Evolutionary conservation across 2,329 filamentous ascomycete species (phyloP), one percentile per base, ranked within the genome.

Genomic region (Monosporascus sp.): DNA sequence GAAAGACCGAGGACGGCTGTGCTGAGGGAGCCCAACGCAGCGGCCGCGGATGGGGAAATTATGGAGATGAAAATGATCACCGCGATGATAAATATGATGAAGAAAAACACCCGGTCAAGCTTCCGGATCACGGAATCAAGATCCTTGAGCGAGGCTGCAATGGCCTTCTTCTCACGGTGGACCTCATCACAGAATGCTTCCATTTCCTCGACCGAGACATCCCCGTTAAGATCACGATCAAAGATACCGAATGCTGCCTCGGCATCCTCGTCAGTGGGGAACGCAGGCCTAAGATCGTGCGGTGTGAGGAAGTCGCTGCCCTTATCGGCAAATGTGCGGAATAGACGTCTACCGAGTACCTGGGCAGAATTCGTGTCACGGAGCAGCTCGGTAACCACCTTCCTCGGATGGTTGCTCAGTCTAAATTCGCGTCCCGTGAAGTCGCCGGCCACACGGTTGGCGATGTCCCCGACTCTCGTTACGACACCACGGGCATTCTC

Each of bases 151-250:
- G 92, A 96, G 1, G 92, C 93, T 0, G 91, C 93, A 61, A 97
- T 97, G 7, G 91, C 91, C 70, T 97, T 97, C 66, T 93, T 89
- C 74, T 97, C 93, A 17, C 93, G 84, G 37, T 93, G 91, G 59
- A 97, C 94, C 66, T 97, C 93, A 50, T 96, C 92, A 71, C 91
- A 96, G 24, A 95, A 91, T 22, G 90, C 85, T 70, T 97, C 92
- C 22, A 97, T 82, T 68, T 97, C 93, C 64, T 96, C 91, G 83
- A 96, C 91, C 1, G 90, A 95, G 49, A 97, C 96, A 65, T 97
- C 93, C 4, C 92, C 93, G 59, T 97, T 97, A 75, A 97, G 84
- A 64, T 97, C 93, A 67, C 94, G 95, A 73, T 97, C 93, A 61
- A 97, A 97, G 77, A 97, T 92, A 61, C 80, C 78, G 64, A 97